Evolutionary conservation across 352 stramenopile genomes (phyloP).

Genomic region (Phytophthora rubi): DNA sequence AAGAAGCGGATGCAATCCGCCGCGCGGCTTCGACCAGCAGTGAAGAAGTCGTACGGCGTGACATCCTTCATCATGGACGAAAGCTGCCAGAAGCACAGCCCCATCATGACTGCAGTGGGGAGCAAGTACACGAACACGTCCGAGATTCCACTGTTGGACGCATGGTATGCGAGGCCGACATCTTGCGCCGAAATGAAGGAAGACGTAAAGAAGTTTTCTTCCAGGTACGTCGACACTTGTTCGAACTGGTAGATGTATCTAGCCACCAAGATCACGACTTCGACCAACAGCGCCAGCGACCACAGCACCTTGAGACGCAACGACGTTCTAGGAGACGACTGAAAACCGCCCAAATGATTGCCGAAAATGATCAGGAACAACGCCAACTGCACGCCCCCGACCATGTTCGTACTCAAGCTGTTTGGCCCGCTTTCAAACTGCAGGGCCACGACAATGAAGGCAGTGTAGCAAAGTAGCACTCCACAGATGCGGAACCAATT

Average conservation of each 20-base stretch:
- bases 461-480: conserved; percentile 71
- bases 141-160: conserved; percentile 63
- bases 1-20: conserved; percentile 63
- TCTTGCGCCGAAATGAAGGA: conserved; percentile 78
- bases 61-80: conserved; percentile 75
- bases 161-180: conserved; percentile 75
- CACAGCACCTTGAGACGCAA: conserved; percentile 77
- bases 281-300: conserved; percentile 74
- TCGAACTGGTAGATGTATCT: conserved; percentile 88
- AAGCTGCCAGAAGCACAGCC: conserved; percentile 85
- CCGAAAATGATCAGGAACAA: conserved; percentile 73
- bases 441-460: conserved; percentile 72
- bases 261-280: conserved; percentile 69
- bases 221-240: conserved; percentile 65
- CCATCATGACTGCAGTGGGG: conserved; percentile 73
- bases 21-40: conserved; percentile 52
- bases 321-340: conserved; percentile 66
- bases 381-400: conserved; percentile 66
- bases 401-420: conserved; percentile 65
- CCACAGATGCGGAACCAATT: conserved; percentile 77
- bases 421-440: conserved; percentile 64
- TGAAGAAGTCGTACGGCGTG: conserved; percentile 69
- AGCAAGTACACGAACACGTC: conserved; percentile 83
- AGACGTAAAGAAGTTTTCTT: conserved; percentile 69
- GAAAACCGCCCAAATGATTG: conserved; percentile 76